phyloP scores from a whole-genome alignment of 371 early-diverging fungal species.

The Blakeslea trispora region DNA sequence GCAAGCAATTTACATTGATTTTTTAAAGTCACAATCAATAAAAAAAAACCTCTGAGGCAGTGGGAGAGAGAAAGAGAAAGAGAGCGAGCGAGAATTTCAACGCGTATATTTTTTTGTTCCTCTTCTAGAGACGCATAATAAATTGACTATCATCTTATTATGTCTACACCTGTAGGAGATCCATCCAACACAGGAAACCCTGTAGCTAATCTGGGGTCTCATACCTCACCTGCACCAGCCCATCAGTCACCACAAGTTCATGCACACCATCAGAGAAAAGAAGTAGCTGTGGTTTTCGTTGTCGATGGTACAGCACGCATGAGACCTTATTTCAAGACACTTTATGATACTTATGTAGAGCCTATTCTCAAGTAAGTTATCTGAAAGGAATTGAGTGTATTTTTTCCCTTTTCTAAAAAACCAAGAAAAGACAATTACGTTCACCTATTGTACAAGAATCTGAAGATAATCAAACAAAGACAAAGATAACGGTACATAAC shows the following conservation, averaged over 20 bases:
- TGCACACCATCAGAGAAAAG: slow-evolving; percentile 47
- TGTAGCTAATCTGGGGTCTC: slow-evolving; percentile 43
- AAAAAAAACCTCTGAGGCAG: too few relatives aligned
- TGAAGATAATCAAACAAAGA: slow-evolving; percentile 56
- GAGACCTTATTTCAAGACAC: slow-evolving; percentile 49
- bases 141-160: background rate
- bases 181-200: slow-evolving; percentile 5
- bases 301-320: slow-evolving; percentile 64
- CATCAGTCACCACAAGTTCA: slow-evolving; percentile 82
- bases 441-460: slow-evolving; percentile 54
- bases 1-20: slow-evolving; percentile 49
- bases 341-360: slow-evolving; percentile 59
- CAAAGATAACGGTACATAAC: slow-evolving; percentile 54
- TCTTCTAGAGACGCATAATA: too few relatives aligned
- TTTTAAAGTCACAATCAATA: background rate
- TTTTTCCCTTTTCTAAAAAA: slow-evolving; percentile 9
- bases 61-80: too few relatives aligned
- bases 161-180: slow-evolving; percentile 21
- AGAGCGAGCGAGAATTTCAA: too few relatives aligned
- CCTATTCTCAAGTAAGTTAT: slow-evolving; percentile 56
- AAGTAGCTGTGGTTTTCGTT: slow-evolving; percentile 62
- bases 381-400: background rate
- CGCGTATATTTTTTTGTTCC: slow-evolving; percentile 2
- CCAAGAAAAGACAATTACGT: slow-evolving; percentile 64
- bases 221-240: slow-evolving; percentile 56